These are phyloP conservation scores for Thalia dealbata DNA, from an alignment of 176 grass and related monocot genomes.

Conservation along the genomic window DNA sequence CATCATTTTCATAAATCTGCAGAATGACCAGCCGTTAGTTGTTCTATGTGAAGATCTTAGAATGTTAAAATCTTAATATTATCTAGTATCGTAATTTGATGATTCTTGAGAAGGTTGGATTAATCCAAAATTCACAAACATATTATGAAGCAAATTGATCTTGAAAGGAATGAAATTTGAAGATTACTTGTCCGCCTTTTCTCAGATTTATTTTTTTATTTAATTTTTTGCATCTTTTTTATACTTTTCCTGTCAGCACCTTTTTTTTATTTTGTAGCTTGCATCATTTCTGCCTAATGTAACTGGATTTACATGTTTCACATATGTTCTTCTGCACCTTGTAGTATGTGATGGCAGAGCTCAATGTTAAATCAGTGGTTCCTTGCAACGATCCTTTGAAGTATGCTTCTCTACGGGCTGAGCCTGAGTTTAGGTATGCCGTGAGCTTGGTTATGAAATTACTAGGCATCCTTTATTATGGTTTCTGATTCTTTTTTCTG, in stretches of 20 bases:
- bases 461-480: background rate
- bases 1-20: too few species aligned
- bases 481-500: slow-evolving; percentile 18
- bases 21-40: too few species aligned
- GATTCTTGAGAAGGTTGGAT: too few species aligned
- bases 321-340: slow-evolving; percentile 1
- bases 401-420: slow-evolving; percentile 78
- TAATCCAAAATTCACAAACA: background rate
- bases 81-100: too few species aligned
- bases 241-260: background rate
- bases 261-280: background rate
- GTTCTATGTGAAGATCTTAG: too few species aligned
- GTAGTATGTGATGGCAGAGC: slow-evolving; percentile 98
- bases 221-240: background rate
- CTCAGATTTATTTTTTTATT: background rate
- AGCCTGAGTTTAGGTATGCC: slow-evolving; percentile 97
- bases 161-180: background rate
- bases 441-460: background rate
- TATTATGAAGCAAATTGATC: background rate
- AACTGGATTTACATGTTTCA: background rate
- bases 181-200: too few species aligned
- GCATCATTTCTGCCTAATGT: background rate
- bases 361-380: slow-evolving; percentile 79
- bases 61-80: too few species aligned
- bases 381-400: slow-evolving; percentile 40